Conservation (phyloP, 257 asterid genomes). For the Solanum etuberosum region DNA sequence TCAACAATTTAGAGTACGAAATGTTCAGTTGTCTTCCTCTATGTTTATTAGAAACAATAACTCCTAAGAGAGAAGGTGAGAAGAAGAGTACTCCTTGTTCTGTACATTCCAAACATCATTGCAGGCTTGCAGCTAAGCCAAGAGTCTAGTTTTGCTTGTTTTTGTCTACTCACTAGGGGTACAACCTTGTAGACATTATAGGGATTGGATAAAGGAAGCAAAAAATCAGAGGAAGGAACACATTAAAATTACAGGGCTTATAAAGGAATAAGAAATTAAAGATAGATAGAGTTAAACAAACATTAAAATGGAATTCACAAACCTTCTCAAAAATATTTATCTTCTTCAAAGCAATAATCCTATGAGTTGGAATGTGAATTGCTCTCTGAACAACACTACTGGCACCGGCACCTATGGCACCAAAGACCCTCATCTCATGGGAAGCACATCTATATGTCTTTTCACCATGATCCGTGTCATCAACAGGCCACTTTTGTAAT, state of each 20-base stretch:
- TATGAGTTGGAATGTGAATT: slow-evolving; percentile 87
- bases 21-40: background rate
- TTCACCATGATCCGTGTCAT: slow-evolving; percentile 50
- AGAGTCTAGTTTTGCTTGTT: background rate
- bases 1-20: background rate
- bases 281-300: background rate
- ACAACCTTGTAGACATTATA: background rate
- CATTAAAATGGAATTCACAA: background rate
- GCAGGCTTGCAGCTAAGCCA: background rate
- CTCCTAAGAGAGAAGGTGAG: background rate
- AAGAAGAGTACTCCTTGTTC: background rate
- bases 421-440: slow-evolving; percentile 88
- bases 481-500: slow-evolving; percentile 66
- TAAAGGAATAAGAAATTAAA: background rate
- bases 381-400: slow-evolving; percentile 99
- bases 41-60: background rate
- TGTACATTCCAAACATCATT: background rate
- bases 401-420: slow-evolving; percentile 93
- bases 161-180: background rate
- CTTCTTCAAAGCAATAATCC: slow-evolving; percentile 93
- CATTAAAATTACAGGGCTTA: background rate
- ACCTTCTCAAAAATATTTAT: slow-evolving; percentile 98
- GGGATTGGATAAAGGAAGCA: background rate
- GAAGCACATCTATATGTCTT: slow-evolving; percentile 89
- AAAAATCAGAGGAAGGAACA: background rate